These are phyloP conservation scores for Nakaseomyces kungkrabaensis DNA, from an alignment of 1,139 yeast species.

Conservation along the genomic window DNA sequence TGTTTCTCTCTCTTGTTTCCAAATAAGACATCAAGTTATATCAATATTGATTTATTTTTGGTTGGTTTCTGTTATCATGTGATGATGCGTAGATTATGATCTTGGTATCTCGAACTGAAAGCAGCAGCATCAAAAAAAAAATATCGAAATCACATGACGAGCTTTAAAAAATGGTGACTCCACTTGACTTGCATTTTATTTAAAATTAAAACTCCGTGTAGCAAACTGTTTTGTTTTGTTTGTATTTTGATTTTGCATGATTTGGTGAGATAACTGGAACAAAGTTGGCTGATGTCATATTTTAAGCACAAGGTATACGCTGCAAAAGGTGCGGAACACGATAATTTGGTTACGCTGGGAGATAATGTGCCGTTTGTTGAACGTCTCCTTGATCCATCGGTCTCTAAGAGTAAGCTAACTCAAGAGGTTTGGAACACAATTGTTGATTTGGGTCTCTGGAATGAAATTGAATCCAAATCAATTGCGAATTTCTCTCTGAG, in stretches of 20 bases:
- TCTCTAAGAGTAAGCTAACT: conserved; percentile 76
- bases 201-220: neutral
- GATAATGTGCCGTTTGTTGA: conserved; percentile 28
- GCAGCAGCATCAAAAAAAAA: no score
- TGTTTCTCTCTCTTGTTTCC: no score
- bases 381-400: conserved; percentile 48
- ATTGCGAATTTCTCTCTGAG: neutral
- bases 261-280: no score
- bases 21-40: no score
- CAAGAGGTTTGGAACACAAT: conserved; percentile 64
- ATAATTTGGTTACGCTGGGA: neutral
- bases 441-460: conserved; percentile 38
- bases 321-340: neutral
- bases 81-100: no score
- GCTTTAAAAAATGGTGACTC: no score
- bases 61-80: no score
- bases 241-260: neutral
- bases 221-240: no score
- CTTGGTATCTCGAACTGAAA: no score
- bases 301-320: conserved; percentile 1
- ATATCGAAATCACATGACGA: no score
- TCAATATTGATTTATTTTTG: no score
- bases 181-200: no score
- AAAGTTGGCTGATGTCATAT: neutral
- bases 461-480: neutral